Conservation (phyloP, 495 filamentous ascomycete species). For the Penicillium coffeae region DNA sequence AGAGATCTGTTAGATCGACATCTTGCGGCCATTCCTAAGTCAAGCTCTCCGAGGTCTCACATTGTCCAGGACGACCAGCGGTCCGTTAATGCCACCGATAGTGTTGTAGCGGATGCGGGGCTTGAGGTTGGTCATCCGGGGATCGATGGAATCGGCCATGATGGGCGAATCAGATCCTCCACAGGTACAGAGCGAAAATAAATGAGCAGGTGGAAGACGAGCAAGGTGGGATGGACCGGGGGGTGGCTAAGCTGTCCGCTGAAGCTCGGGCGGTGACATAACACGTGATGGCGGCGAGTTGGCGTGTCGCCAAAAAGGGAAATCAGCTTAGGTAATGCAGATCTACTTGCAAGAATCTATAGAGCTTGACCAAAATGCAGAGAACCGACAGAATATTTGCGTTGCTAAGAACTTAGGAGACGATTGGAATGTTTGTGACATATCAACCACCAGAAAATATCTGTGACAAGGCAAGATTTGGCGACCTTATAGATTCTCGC, state of each 20-base stretch:
- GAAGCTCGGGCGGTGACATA: conserved; percentile 27
- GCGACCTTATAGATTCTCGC: no score
- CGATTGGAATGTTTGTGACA: no score
- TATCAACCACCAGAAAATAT: no score
- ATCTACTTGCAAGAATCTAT: no score
- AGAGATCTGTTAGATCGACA: conserved; percentile 6
- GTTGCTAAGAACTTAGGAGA: no score
- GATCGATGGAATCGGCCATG: conserved; percentile 66
- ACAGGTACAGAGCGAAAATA: conserved; percentile 9
- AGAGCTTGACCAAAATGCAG: no score
- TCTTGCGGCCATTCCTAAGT: neutral
- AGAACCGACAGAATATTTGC: no score
- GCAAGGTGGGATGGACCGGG: conserved; percentile 19
- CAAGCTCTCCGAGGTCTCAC: conserved; percentile 43
- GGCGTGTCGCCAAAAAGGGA: neutral
- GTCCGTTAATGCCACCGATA: conserved; percentile 95
- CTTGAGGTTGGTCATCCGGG: conserved; percentile 74
- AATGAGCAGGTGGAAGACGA: conserved; percentile 10
- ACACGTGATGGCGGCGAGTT: conserved; percentile 22
- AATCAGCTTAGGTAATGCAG: neutral
- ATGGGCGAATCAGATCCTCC: conserved; percentile 25
- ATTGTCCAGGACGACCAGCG: conserved; percentile 94
- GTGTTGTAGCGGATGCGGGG: conserved; percentile 96
- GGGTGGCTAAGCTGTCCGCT: conserved; percentile 27
- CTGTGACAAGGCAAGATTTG: no score